Conservation (phyloP, 2,329 filamentous ascomycete species). For the Raffaelea arxii region DNA sequence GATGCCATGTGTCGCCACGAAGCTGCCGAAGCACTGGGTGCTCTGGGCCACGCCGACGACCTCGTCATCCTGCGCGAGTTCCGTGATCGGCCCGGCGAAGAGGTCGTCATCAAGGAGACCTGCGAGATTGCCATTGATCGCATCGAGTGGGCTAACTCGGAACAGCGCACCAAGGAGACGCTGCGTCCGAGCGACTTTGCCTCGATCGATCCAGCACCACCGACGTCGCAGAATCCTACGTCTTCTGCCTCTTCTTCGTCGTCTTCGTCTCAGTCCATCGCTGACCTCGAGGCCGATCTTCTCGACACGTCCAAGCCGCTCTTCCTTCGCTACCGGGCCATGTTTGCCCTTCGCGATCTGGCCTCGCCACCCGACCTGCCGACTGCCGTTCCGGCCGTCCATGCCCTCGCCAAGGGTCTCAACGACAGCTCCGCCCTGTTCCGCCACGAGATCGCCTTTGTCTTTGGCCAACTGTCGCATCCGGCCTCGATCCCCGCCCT, state of each 20-base stretch:
- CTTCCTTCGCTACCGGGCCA: constrained; percentile 90
- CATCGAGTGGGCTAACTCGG: constrained; percentile 84
- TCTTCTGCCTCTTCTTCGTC: constrained; percentile 26
- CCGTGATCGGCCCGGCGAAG: constrained; percentile 66
- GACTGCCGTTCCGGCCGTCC: constrained; percentile 78
- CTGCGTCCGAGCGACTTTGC: constrained; percentile 72
- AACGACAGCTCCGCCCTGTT: constrained; percentile 83
- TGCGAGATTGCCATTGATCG: constrained; percentile 94
- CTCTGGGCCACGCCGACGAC: constrained; percentile 66
- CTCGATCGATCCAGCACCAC: constrained; percentile 90
- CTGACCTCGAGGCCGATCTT: constrained; percentile 64
- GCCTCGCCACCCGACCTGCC: constrained; percentile 86
- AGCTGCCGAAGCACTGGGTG: constrained; percentile 88
- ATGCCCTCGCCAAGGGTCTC: constrained; percentile 77
- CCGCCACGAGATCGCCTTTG: constrained; percentile 95
- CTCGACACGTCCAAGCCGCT: constrained; percentile 72
- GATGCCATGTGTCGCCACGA: constrained; percentile 95
- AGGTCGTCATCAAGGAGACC: constrained; percentile 79
- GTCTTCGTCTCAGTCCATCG: constrained; percentile 39
- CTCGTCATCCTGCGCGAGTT: constrained; percentile 63
- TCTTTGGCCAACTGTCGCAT: constrained; percentile 92
- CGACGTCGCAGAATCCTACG: constrained; percentile 69
- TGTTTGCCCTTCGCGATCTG: constrained; percentile 94
- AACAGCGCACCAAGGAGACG: constrained; percentile 62
- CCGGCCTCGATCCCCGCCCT: constrained; percentile 93